phyloP scores from a whole-genome alignment of 345 rosid genomes.

The Heritiera fomes region DNA sequence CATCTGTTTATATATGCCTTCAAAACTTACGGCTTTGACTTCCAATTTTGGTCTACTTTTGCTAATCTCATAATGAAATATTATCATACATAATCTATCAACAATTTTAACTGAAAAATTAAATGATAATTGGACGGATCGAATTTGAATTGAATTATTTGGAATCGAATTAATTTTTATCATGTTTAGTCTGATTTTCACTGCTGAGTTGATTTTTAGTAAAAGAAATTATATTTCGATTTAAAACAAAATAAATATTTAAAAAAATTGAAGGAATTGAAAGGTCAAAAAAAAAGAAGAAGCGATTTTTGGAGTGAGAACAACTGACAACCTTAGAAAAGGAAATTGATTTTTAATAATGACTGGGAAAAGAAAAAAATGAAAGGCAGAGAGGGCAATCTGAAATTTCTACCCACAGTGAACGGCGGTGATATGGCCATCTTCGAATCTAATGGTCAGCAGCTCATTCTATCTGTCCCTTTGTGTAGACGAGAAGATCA shows the following conservation, averaged over 20 bases:
- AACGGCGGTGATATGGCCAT: constrained; percentile 3
- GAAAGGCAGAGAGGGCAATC: constrained; percentile 35
- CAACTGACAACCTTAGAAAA: neutral
- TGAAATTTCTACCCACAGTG: constrained; percentile 37
- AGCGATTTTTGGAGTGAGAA: neutral
- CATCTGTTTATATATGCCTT: neutral
- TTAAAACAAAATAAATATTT: no score
- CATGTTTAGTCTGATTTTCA: no score
- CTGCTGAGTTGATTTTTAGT: no score
- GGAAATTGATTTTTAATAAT: neutral
- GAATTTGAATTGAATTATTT: no score
- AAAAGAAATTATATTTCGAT: no score
- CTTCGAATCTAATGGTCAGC: constrained; percentile 20
- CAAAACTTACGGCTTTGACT: neutral
- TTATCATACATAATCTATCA: neutral
- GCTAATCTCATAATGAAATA: neutral
- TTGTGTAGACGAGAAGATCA: constrained; percentile 25
- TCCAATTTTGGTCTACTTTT: neutral
- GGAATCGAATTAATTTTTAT: no score
- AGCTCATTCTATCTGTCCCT: neutral
- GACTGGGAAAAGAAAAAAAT: constrained; percentile 9
- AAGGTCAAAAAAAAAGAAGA: no score
- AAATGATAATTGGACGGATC: no score
- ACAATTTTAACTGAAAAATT: neutral
- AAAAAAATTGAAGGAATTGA: no score